Evolutionary conservation across 1,139 yeast genomes (phyloP).

Genomic region (Pichia sp.): DNA sequence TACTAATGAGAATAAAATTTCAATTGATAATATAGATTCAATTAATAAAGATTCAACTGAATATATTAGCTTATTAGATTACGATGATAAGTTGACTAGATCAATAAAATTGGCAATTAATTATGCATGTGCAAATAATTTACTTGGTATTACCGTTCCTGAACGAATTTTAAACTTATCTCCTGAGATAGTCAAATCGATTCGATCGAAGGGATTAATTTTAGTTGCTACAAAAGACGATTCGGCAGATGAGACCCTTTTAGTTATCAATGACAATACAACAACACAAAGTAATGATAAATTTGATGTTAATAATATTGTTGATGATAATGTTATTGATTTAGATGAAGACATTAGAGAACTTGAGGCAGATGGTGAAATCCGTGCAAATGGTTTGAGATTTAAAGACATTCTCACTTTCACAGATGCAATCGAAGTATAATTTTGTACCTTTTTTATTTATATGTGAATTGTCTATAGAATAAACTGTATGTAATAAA

Average conservation of each 20-base stretch:
- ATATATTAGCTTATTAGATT: constrained; percentile 27
- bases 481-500: too few relatives aligned
- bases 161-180: constrained; percentile 63
- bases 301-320: constrained; percentile 22
- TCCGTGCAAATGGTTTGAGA: constrained; percentile 72
- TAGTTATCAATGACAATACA: not conserved
- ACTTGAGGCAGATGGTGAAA: constrained; percentile 35
- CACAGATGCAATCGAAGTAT: constrained; percentile 64
- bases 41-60: constrained; percentile 31
- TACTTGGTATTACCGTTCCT: constrained; percentile 78
- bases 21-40: constrained; percentile 31
- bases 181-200: constrained; percentile 69
- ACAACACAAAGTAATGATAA: too few relatives aligned
- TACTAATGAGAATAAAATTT: constrained; percentile 8
- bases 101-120: constrained; percentile 57
- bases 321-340: constrained; percentile 19
- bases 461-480: not conserved
- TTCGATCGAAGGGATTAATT: constrained; percentile 75
- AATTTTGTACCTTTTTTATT: constrained; percentile 18
- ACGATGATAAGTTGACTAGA: constrained; percentile 35
- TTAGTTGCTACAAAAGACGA: constrained; percentile 58
- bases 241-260: constrained; percentile 9
- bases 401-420: constrained; percentile 62
- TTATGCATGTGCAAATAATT: constrained; percentile 75
- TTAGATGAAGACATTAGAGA: constrained; percentile 8